Percentiles rank a stretch among this genome's conserved stretches.
Conservation (phyloP, 106 monocot species). For the Narthecium ossifragum region DNA sequence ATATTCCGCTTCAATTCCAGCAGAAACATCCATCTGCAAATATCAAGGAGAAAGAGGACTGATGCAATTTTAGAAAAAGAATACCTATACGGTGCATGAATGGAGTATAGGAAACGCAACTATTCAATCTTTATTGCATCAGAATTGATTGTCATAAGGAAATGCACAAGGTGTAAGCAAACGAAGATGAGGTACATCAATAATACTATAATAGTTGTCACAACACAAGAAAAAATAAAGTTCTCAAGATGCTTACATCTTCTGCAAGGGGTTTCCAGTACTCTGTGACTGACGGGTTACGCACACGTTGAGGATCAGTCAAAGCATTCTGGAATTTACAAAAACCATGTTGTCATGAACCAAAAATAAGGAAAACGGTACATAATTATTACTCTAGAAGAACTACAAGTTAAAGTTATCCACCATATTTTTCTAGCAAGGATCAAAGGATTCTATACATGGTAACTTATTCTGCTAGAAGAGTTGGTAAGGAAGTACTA, state of each 20-base stretch:
- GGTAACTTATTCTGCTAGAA: too few relatives aligned
- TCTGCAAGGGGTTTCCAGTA: constrained; percentile 99
- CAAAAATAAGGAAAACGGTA: not conserved
- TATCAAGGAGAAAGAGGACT: constrained; percentile 10
- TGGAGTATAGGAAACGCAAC: too few relatives aligned
- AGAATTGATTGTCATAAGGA: not conserved
- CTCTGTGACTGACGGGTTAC: constrained; percentile 70
- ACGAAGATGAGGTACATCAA: not conserved
- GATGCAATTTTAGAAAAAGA: too few relatives aligned
- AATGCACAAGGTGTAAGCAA: not conserved
- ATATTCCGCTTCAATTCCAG: constrained; percentile 95
- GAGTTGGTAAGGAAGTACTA: too few relatives aligned
- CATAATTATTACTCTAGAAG: not conserved
- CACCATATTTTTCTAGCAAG: too few relatives aligned
- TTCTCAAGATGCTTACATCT: constrained; percentile 75
- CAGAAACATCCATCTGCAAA: constrained; percentile 86
- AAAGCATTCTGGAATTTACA: constrained; percentile 91
- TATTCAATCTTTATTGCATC: too few relatives aligned
- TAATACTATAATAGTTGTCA: not conserved
- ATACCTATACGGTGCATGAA: too few relatives aligned
- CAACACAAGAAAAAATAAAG: not conserved
- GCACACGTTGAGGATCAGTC: constrained; percentile 73
- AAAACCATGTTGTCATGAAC: not conserved
- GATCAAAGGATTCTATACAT: too few relatives aligned
- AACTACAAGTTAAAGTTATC: not conserved